Conservation (phyloP, 1,284 basidiomycete genomes). For the Stereum hirsutum region DNA sequence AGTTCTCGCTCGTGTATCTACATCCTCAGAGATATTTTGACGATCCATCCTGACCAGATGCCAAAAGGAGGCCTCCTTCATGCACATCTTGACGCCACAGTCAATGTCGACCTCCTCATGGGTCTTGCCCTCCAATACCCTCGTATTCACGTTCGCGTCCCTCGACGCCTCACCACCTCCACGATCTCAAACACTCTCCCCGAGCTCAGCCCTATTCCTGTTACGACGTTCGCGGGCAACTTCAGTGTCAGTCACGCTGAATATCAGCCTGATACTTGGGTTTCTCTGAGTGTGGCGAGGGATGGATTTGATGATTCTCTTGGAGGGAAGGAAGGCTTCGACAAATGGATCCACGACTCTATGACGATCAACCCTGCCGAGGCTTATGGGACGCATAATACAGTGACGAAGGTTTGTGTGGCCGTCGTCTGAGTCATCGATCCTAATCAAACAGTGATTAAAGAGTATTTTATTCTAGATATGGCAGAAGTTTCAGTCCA, state of each 20-base stretch:
- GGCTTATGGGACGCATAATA: constrained; percentile 64
- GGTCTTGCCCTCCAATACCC: constrained; percentile 44
- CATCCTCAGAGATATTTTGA: background rate
- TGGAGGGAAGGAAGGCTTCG: constrained; percentile 56
- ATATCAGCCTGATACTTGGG: constrained; percentile 41
- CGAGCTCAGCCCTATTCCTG: constrained; percentile 37
- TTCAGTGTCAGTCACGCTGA: no score
- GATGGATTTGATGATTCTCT: constrained; percentile 37
- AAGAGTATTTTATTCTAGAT: no score
- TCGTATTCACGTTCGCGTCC: constrained; percentile 45
- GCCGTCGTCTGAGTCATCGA: background rate
- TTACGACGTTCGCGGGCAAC: constrained; percentile 23
- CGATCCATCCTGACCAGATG: constrained; percentile 36
- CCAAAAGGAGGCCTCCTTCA: constrained; percentile 70
- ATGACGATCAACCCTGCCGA: constrained; percentile 60
- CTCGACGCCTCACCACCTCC: constrained; percentile 24
- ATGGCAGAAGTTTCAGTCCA: constrained; percentile 58
- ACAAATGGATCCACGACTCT: constrained; percentile 48
- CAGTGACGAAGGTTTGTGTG: constrained; percentile 43
- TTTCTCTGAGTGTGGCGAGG: constrained; percentile 44
- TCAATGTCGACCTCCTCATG: constrained; percentile 42
- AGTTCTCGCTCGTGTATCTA: constrained; percentile 3
- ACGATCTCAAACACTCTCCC: constrained; percentile 36
- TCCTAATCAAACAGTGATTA: constrained; percentile 1
- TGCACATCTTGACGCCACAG: constrained; percentile 61